These are phyloP conservation scores for Tricholoma matsutake DNA, from an alignment of 768 basidiomycete species.

Conservation along the genomic window DNA sequence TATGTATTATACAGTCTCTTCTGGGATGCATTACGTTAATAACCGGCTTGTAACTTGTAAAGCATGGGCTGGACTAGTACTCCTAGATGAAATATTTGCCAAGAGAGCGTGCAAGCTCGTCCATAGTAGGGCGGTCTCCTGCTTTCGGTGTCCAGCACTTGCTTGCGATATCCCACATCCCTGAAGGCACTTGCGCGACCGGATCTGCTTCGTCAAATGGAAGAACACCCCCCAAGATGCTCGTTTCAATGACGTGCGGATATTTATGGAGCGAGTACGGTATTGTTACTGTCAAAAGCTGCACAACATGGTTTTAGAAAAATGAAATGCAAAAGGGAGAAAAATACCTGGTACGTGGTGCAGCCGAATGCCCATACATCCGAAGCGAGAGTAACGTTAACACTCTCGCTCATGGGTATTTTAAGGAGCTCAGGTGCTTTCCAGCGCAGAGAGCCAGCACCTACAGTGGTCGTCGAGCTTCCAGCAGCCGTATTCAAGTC, in stretches of 20 bases:
- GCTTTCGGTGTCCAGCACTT: neutral
- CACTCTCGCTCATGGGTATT: constrained; percentile 17
- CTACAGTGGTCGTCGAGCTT: constrained; percentile 23
- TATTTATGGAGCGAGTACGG: constrained; percentile 7
- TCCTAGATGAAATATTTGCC: constrained; percentile 4
- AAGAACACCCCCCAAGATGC: neutral
- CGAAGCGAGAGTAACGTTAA: constrained; percentile 19
- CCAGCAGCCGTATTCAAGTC: constrained; percentile 23
- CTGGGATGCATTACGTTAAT: too few species aligned
- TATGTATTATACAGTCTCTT: neutral
- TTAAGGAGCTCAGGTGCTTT: constrained; percentile 30
- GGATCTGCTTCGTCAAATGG: neutral
- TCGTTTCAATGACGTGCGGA: neutral
- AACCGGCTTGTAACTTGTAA: too few species aligned
- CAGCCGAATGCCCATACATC: constrained; percentile 37
- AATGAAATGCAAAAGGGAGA: neutral
- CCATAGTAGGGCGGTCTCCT: neutral
- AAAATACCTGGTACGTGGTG: constrained; percentile 30
- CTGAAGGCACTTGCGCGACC: neutral
- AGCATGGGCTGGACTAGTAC: neutral
- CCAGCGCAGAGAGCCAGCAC: constrained; percentile 30
- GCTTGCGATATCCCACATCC: neutral
- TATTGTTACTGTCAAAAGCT: constrained; percentile 21
- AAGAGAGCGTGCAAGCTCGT: neutral
- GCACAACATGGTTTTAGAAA: neutral